Conservation (phyloP, 2,329 filamentous ascomycete species). For the Talaromyces amestolkiae region DNA sequence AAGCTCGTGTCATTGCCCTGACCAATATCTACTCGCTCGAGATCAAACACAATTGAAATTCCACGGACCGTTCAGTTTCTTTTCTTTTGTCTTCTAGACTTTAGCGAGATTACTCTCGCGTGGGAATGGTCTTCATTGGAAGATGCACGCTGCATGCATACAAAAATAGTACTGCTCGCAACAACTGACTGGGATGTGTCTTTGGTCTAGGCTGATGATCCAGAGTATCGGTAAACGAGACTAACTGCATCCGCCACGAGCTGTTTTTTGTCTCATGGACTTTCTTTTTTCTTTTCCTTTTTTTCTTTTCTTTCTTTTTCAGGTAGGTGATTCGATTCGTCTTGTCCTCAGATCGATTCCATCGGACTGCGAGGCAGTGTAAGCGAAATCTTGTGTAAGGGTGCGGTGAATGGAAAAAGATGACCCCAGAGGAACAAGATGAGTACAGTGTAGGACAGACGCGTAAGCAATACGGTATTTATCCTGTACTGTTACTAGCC, state of each 20-base stretch:
- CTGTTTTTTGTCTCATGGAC: neutral
- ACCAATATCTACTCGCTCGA: neutral
- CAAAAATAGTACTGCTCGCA: neutral
- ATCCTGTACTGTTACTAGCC: neutral
- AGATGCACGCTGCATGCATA: neutral
- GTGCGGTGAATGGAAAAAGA: neutral
- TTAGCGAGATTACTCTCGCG: conserved; percentile 11
- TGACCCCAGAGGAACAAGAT: neutral
- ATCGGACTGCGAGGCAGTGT: neutral
- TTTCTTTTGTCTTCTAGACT: neutral
- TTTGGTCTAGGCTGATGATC: neutral
- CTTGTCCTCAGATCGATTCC: neutral
- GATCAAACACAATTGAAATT: neutral
- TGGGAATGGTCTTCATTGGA: conserved; percentile 3
- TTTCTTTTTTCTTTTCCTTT: neutral
- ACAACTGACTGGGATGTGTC: neutral
- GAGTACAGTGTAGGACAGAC: neutral
- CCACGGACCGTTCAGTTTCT: neutral
- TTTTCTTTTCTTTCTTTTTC: neutral
- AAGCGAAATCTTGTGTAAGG: conserved; percentile 13
- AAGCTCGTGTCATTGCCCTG: neutral
- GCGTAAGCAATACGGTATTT: neutral
- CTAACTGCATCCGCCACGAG: neutral
- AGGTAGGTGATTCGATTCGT: neutral
- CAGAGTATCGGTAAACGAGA: conserved; percentile 5